Evolutionary conservation across 2,329 filamentous ascomycete species (phyloP).

Genomic region (Trichophyton simii): DNA sequence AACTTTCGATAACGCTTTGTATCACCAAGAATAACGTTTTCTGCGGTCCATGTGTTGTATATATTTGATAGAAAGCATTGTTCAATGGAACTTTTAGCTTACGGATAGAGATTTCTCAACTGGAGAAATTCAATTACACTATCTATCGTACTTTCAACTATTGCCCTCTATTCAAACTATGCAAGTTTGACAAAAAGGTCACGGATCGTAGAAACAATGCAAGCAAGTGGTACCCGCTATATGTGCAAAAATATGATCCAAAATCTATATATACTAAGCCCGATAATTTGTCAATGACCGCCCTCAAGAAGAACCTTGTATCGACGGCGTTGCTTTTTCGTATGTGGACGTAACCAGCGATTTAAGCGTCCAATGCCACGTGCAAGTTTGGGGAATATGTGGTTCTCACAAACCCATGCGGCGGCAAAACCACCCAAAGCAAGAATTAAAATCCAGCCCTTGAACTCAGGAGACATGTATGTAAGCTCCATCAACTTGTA

Average conservation of each 20-base stretch:
- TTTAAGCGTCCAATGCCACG: slow-evolving; percentile 52
- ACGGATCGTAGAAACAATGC: background rate
- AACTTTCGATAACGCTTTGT: background rate
- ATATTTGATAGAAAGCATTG: slow-evolving; percentile 2
- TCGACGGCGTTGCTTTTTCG: slow-evolving; percentile 65
- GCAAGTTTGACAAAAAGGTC: background rate
- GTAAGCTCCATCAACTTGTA: slow-evolving; percentile 74
- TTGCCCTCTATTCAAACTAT: background rate
- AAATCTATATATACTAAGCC: background rate
- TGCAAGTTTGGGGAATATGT: slow-evolving; percentile 57
- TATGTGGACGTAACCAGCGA: slow-evolving; percentile 42
- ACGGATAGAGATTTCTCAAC: background rate
- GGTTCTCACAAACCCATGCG: slow-evolving; percentile 60
- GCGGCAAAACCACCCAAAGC: slow-evolving; percentile 56
- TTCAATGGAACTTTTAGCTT: background rate
- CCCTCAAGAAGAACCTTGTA: slow-evolving; percentile 69
- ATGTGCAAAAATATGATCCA: background rate
- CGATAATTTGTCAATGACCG: background rate
- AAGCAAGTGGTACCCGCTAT: background rate
- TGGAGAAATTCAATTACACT: background rate
- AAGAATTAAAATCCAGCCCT: slow-evolving; percentile 56
- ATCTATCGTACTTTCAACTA: background rate
- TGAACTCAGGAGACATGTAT: slow-evolving; percentile 58
- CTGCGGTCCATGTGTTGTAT: background rate
- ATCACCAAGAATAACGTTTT: background rate